A percentile compares a stretch with the other conserved stretches of the same genome.
Conservation (phyloP, 1,284 basidiomycete genomes). For the Leccinum brunneo-olivaceum region DNA sequence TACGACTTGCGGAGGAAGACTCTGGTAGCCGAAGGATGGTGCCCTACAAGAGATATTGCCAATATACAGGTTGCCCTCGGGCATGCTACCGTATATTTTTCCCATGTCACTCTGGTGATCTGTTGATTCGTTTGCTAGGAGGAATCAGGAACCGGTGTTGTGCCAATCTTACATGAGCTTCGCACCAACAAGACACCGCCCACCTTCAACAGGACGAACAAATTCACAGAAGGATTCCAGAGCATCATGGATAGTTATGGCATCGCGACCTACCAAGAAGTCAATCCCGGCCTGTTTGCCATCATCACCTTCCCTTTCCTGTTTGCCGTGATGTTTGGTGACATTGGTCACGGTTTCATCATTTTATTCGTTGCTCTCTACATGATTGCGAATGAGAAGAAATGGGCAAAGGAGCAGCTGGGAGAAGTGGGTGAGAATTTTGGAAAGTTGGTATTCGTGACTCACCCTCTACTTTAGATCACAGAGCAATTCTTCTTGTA, state of each 20-base stretch:
- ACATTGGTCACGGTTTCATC: slow-evolving; percentile 93
- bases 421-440: slow-evolving; percentile 58
- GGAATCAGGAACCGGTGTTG: slow-evolving; percentile 87
- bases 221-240: slow-evolving; percentile 97
- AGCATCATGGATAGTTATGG: slow-evolving; percentile 98
- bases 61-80: slow-evolving; percentile 85
- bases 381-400: slow-evolving; percentile 85
- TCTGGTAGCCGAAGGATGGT: slow-evolving; percentile 97
- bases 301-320: slow-evolving; percentile 97
- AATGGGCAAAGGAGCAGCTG: slow-evolving; percentile 69
- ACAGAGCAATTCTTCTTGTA: slow-evolving; percentile 89
- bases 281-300: slow-evolving; percentile 94
- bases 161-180: slow-evolving; percentile 89
- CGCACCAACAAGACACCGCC: slow-evolving; percentile 89
- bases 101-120: neutral
- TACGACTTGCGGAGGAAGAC: slow-evolving; percentile 94
- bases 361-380: slow-evolving; percentile 71
- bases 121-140: slow-evolving; percentile 46
- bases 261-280: slow-evolving; percentile 91
- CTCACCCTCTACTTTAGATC: slow-evolving; percentile 49
- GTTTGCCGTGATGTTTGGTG: slow-evolving; percentile 99
- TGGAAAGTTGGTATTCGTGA: slow-evolving; percentile 2
- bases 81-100: slow-evolving; percentile 73
- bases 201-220: slow-evolving; percentile 93
- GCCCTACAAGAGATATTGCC: slow-evolving; percentile 86